Conservation (phyloP, 495 filamentous ascomycete genomes). For the Pseudevernia furfuracea region DNA sequence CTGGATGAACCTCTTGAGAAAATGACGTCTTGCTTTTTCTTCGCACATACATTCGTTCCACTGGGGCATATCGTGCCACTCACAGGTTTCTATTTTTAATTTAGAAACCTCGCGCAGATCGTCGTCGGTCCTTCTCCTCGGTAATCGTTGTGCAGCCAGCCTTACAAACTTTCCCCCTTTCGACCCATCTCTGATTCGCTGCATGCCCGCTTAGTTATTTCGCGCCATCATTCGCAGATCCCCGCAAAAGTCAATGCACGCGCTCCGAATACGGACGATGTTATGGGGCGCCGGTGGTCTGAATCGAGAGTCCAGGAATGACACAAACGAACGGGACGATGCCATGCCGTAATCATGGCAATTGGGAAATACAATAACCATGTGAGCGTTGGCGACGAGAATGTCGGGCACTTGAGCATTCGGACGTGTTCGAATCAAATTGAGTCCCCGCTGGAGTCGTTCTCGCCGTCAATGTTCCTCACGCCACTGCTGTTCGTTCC, state of each 20-base stretch:
- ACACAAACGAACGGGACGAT: not conserved
- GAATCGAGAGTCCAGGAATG: not conserved
- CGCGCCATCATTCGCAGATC: not conserved
- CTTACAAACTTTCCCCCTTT: not conserved
- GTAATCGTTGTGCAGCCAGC: not conserved
- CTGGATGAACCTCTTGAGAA: not conserved
- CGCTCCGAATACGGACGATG: not conserved
- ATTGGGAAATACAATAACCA: not conserved
- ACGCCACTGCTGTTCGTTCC: not conserved
- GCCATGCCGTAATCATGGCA: not conserved
- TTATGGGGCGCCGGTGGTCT: not conserved
- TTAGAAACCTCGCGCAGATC: not conserved
- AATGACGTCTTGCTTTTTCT: not conserved
- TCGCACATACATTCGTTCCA: not conserved
- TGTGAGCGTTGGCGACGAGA: not conserved
- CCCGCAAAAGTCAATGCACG: not conserved
- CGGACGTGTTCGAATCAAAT: not conserved
- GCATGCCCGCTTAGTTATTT: not conserved
- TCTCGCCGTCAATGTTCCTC: not conserved
- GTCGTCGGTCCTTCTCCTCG: not conserved
- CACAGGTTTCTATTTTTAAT: too few species aligned
- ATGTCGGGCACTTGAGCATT: conserved; percentile 1
- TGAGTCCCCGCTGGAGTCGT: not conserved
- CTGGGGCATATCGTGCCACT: not conserved
- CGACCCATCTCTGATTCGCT: not conserved